Base-by-base conservation (phyloP, 345 rosid species). In the Gossypium australe region DNA sequence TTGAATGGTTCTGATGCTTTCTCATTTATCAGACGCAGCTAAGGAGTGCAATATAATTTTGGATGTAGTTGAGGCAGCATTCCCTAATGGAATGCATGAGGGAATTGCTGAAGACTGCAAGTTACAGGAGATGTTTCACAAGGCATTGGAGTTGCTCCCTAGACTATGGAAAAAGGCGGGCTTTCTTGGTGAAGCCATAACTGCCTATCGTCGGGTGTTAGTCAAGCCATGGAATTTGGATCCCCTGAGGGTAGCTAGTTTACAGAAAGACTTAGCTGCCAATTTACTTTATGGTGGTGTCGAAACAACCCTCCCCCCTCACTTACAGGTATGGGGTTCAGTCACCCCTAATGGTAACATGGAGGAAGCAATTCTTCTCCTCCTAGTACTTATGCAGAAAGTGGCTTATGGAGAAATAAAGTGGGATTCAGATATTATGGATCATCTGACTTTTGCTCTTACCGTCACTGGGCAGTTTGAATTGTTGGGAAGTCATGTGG, bases 391-490 rank as follows among this genome's bases (percentile, higher is more conserved):
- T 63, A 87, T 89, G 87, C 84, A 83, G 60, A 93, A 96, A 82
- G 85, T 87, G 75, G 89, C 83, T 18, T 68, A 65, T 67, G 90
- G 90, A 58, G 88, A 93, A 77, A 87, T 90, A 78, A 78, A 81
- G 45, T 90, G 98, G 98, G 95, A 93, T 84, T 75, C 82, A 61
- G 97, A 93, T 78, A 86, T 93, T 79, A 83, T 96, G 90, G 86
- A 90, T 78, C 97, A 91, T 80, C 88, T 96, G 76, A 79, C 86
- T 55, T 96, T 80, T 71, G 97, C 94, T 24, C 90, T 96, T 29
- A 87, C 98, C 24, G 75, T 93, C 78, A 77, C 88, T 3, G 97
- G 94, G 60, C 88, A 85, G 69, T 90, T 78, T 74, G 92, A 90
- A 73, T 78, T 89, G 73, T 78, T 96, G 71, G 97, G 94, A 7